phyloP scores from a whole-genome alignment of 2,329 filamentous ascomycete genomes.

The Colletotrichum paranaense region DNA sequence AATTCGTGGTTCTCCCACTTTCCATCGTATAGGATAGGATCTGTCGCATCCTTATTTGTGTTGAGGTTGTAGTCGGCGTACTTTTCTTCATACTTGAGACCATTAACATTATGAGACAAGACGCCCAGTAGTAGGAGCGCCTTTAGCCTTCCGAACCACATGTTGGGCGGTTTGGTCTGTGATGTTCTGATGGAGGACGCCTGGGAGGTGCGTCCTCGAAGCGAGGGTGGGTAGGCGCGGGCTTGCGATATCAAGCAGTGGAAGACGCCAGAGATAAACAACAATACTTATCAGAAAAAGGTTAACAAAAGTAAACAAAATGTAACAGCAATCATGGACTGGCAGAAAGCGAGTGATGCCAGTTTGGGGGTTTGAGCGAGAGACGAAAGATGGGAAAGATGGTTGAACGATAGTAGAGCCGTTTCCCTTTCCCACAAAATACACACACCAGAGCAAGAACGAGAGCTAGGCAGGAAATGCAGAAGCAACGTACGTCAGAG shows the following conservation, averaged over 20 bases:
- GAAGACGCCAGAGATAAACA: not conserved
- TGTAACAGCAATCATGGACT: constrained; percentile 18
- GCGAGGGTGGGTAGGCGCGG: constrained; percentile 22
- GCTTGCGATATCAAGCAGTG: constrained; percentile 19
- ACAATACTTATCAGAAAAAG: not conserved
- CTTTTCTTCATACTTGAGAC: constrained; percentile 41
- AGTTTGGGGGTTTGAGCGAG: constrained; percentile 28
- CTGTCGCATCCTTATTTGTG: constrained; percentile 63
- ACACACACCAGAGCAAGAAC: constrained; percentile 19
- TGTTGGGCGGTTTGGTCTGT: constrained; percentile 18
- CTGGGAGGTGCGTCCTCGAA: constrained; percentile 26
- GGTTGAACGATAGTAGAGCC: constrained; percentile 32
- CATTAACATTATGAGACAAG: constrained; percentile 37
- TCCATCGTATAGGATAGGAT: constrained; percentile 69
- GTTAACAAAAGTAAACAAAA: constrained; percentile 10
- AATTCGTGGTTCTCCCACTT: constrained; percentile 64
- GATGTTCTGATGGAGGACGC: constrained; percentile 21
- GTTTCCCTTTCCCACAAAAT: constrained; percentile 29
- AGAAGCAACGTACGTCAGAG: constrained; percentile 34
- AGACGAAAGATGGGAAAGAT: constrained; percentile 31
- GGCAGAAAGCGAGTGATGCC: constrained; percentile 34
- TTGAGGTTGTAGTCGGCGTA: constrained; percentile 69
- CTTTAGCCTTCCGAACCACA: constrained; percentile 30
- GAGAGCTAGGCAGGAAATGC: constrained; percentile 25
- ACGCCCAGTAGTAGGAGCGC: constrained; percentile 30